Evolutionary conservation across 2,329 filamentous ascomycete species (phyloP).

Genomic region (Fonsecaea monophora): DNA sequence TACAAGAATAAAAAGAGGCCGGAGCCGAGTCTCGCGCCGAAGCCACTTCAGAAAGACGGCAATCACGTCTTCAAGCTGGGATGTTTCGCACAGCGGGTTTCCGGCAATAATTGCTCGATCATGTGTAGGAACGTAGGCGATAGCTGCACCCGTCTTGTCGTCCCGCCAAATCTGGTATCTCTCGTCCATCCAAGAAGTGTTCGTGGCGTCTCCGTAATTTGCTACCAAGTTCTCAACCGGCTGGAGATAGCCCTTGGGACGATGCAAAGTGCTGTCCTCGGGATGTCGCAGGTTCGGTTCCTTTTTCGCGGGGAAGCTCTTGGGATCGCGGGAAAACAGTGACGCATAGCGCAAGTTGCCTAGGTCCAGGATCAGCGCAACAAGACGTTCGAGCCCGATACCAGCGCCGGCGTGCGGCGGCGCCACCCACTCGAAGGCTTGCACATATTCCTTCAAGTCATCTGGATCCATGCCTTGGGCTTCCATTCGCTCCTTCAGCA

Average conservation of each 20-base stretch:
- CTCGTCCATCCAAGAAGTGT: slow-evolving; percentile 86
- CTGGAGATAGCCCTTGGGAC: slow-evolving; percentile 44
- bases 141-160: slow-evolving; percentile 71
- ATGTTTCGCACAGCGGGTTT: slow-evolving; percentile 75
- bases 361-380: slow-evolving; percentile 76
- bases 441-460: slow-evolving; percentile 78
- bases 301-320: slow-evolving; percentile 69
- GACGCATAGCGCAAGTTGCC: slow-evolving; percentile 81
- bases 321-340: slow-evolving; percentile 79
- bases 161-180: slow-evolving; percentile 81
- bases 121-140: slow-evolving; percentile 74
- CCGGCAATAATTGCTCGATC: slow-evolving; percentile 79
- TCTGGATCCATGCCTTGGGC: slow-evolving; percentile 71
- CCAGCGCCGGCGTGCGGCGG: slow-evolving; percentile 82
- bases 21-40: slow-evolving; percentile 63
- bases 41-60: slow-evolving; percentile 71
- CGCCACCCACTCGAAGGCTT: slow-evolving; percentile 77
- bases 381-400: slow-evolving; percentile 78
- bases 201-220: slow-evolving; percentile 85
- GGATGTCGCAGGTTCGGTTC: slow-evolving; percentile 67
- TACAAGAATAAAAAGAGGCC: slow-evolving; percentile 79
- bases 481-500: slow-evolving; percentile 72
- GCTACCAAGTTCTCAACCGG: slow-evolving; percentile 80
- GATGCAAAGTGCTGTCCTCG: slow-evolving; percentile 75
- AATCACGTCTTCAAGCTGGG: slow-evolving; percentile 73